phyloP scores from a whole-genome alignment of 306 rosid species.

The Vicia faba region DNA sequence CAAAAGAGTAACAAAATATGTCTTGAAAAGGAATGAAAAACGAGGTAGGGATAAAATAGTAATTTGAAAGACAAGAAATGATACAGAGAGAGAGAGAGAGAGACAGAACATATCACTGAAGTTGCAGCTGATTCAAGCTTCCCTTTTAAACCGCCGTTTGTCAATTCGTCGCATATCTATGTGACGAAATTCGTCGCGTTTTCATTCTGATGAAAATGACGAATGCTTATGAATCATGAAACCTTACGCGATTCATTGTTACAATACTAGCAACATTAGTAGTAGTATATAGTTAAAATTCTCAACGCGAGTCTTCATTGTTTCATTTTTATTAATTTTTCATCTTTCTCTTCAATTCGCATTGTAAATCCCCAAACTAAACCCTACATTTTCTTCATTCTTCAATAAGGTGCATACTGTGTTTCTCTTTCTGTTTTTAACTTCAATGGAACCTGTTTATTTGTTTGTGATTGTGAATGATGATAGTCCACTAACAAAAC shows the following conservation, averaged over 20 bases:
- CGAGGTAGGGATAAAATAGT: constrained; percentile 28
- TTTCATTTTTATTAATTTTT: too few species aligned
- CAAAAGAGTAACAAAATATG: too few species aligned
- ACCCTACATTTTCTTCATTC: constrained; percentile 38
- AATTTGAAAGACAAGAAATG: constrained; percentile 16
- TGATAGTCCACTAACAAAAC: neutral
- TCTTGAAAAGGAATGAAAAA: neutral
- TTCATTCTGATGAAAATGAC: neutral
- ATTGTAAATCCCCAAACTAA: constrained; percentile 23
- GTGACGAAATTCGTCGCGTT: too few species aligned
- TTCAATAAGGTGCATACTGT: constrained; percentile 11
- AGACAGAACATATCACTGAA: constrained; percentile 5
- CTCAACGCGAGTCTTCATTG: too few species aligned
- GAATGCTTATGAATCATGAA: neutral
- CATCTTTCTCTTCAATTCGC: constrained; percentile 9
- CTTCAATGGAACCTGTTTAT: neutral
- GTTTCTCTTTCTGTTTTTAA: neutral
- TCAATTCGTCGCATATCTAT: neutral
- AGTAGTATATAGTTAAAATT: too few species aligned
- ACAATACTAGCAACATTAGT: neutral
- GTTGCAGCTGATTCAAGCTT: neutral
- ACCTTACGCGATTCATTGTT: neutral
- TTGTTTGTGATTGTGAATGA: neutral
- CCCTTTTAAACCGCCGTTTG: neutral
- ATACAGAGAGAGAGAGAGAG: neutral